Conservation (phyloP, 2,329 filamentous ascomycete genomes). For the Aspergillus melleus region DNA sequence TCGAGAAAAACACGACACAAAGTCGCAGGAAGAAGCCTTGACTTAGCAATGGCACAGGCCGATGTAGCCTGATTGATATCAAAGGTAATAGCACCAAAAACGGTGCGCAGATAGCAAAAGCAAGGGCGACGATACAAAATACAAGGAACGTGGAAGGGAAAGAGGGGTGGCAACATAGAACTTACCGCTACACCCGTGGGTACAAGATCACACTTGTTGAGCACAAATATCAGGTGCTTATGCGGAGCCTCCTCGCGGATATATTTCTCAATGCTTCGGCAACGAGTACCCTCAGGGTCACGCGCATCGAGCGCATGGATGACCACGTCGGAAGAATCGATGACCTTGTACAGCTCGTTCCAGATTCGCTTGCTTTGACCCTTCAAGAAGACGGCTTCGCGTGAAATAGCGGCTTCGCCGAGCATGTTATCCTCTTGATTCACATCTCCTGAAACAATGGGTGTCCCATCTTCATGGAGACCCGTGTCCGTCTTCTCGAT, state of each 20-base stretch:
- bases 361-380: constrained; percentile 94
- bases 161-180: constrained; percentile 34
- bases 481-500: constrained; percentile 77
- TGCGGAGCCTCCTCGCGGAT: constrained; percentile 90
- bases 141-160: neutral
- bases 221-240: constrained; percentile 87
- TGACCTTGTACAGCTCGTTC: constrained; percentile 96
- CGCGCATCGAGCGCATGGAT: constrained; percentile 92
- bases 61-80: constrained; percentile 21
- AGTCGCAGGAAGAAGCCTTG: constrained; percentile 71
- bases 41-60: constrained; percentile 71
- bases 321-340: constrained; percentile 92
- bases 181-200: constrained; percentile 94
- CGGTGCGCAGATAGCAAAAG: neutral
- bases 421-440: constrained; percentile 47
- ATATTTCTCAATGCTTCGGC: constrained; percentile 88
- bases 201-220: constrained; percentile 92
- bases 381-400: constrained; percentile 87
- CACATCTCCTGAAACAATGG: constrained; percentile 57
- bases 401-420: constrained; percentile 55
- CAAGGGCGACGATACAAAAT: constrained; percentile 3
- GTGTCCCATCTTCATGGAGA: constrained; percentile 70
- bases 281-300: constrained; percentile 87
- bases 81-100: constrained; percentile 12
- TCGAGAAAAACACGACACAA: constrained; percentile 54